Evolutionary conservation across 805 yeast species (phyloP).

Genomic region (Soucietia sequanensis): DNA sequence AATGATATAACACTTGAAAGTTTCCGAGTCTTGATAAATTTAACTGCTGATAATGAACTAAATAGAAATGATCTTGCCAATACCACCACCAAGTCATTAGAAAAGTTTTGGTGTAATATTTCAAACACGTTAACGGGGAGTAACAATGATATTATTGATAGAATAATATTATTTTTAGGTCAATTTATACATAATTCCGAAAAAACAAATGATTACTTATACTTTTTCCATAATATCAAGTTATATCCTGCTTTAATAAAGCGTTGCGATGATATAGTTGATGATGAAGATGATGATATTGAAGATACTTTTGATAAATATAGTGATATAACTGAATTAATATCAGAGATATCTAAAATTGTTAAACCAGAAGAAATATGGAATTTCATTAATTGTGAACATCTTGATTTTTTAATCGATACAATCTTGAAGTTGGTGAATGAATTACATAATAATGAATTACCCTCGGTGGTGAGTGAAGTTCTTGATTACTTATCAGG

Average conservation of each 20-base stretch:
- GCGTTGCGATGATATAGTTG: neutral
- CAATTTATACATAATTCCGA: conserved; percentile 33
- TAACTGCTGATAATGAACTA: conserved; percentile 32
- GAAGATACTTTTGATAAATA: neutral
- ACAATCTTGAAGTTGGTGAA: neutral
- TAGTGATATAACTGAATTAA: conserved; percentile 5
- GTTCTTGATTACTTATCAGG: conserved; percentile 9
- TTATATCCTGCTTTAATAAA: conserved; percentile 4
- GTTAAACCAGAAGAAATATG: neutral
- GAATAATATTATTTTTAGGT: conserved; percentile 22
- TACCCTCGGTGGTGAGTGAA: conserved; percentile 8
- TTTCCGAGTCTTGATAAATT: conserved; percentile 32
- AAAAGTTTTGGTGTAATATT: conserved; percentile 17
- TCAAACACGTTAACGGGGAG: conserved; percentile 4
- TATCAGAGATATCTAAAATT: conserved; percentile 9
- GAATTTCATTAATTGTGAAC: neutral
- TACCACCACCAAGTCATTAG: conserved; percentile 1
- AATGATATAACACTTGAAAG: conserved; percentile 13
- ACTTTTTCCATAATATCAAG: conserved; percentile 10
- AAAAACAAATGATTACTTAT: conserved; percentile 12
- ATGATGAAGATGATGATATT: conserved; percentile 2
- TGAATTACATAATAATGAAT: neutral
- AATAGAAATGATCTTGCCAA: conserved; percentile 14
- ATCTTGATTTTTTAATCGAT: neutral
- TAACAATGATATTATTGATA: conserved; percentile 4